Evolutionary conservation across 2,329 filamentous ascomycete genomes (phyloP), one percentile per base, ranked within the genome.

Genomic region (Pezicula carpinea): DNA sequence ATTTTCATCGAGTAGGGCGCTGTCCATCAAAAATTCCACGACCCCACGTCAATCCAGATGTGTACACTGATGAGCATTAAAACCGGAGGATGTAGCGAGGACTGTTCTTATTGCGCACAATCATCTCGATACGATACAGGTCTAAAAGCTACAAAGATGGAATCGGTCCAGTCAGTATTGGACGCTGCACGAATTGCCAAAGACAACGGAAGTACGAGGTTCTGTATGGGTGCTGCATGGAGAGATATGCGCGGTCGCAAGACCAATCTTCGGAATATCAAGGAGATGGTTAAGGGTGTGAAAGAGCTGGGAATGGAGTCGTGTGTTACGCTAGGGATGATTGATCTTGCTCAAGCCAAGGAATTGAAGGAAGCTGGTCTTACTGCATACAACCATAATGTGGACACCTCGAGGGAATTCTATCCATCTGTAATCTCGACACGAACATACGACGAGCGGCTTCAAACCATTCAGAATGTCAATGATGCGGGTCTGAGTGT

Each of bases 51-150:
- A 22, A 88, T 96, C 53, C 90, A 96, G 68, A 85, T 95, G 69
- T 96, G 90, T 72, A 96, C 90, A 0, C 75, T 96, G 49, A 95
- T 95, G 87, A 95, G 95, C 74, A 96, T 96, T 74, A 96, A 96
- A 66, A 95, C 89, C 7, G 90, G 90, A 46, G 90, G 90, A 40
- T 96, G 90, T 69, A 89, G 82, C 58, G 90, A 95, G 67, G 90
- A 96, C 68, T 96, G 90, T 71, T 89, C 85, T 19, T 96, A 96
- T 79, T 95, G 89, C 66, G 87, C 89, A 2, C 89, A 95, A 68
- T 91, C 89, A 4, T 89, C 87, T 5, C 84, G 87, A 21, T 85
- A 95, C 76, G 69, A 77, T 49, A 74, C 90, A 4, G 88, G 89
- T 6, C 76, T 95, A 26, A 80, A 88, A 62, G 87, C 90, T 10